Conservation (phyloP, 768 basidiomycete genomes). For the Mrakia blollopis region DNA sequence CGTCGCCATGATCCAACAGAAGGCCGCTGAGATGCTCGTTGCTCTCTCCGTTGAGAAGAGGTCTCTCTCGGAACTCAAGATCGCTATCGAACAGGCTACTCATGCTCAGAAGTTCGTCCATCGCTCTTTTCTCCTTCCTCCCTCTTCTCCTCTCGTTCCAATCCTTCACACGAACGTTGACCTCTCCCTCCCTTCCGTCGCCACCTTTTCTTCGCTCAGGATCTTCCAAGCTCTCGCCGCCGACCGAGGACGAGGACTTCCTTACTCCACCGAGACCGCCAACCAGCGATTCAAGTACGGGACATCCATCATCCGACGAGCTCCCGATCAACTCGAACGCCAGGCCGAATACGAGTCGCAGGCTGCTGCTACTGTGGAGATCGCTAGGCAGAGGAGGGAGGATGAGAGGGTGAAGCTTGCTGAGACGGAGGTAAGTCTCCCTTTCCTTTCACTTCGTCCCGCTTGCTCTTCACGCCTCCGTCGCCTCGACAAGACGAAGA, state of each 20-base stretch:
- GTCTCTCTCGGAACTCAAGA: conserved; percentile 69
- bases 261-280: conserved; percentile 80
- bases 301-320: conserved; percentile 72
- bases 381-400: conserved; percentile 69
- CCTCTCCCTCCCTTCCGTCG: conserved; percentile 26
- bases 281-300: conserved; percentile 87
- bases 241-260: conserved; percentile 62
- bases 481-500: not conserved
- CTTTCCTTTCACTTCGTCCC: not conserved
- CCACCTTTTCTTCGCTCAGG: conserved; percentile 46
- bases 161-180: not conserved
- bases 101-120: conserved; percentile 73
- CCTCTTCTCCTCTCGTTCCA: too few relatives aligned
- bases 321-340: conserved; percentile 36
- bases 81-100: conserved; percentile 69
- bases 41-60: conserved; percentile 68
- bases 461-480: not conserved
- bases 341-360: conserved; percentile 39
- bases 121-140: too few relatives aligned
- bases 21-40: conserved; percentile 84
- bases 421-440: conserved; percentile 57
- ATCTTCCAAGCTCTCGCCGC: conserved; percentile 77
- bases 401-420: conserved; percentile 66
- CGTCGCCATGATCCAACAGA: conserved; percentile 97
- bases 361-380: conserved; percentile 55